Conservation (phyloP, 345 rosid species). For the Boechera stricta region DNA sequence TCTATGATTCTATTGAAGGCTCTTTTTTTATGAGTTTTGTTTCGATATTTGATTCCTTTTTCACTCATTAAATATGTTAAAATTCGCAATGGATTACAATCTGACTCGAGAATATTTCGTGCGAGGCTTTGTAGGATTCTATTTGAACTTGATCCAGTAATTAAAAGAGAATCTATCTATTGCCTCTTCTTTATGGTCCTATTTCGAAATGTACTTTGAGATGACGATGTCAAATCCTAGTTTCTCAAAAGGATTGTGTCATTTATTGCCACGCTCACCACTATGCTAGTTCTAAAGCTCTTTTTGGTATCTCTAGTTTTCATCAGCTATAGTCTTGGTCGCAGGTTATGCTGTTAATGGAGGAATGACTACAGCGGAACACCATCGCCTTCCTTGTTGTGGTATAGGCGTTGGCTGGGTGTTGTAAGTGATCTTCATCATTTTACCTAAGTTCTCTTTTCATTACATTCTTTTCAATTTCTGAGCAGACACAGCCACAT, state of each 20-base stretch:
- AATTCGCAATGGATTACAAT: neutral
- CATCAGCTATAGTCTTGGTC: neutral
- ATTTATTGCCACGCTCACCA: neutral
- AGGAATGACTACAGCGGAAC: neutral
- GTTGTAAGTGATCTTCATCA: constrained; percentile 33
- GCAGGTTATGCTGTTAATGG: constrained; percentile 40
- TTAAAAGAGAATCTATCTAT: neutral
- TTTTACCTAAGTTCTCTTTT: constrained; percentile 9
- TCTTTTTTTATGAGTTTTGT: neutral
- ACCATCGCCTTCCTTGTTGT: constrained; percentile 44
- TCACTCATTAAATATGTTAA: neutral
- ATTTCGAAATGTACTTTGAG: too few relatives aligned
- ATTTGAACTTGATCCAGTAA: neutral
- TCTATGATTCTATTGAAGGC: neutral
- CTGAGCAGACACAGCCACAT: constrained; percentile 4
- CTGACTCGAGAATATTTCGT: neutral
- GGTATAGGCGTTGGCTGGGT: constrained; percentile 45
- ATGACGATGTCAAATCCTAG: neutral
- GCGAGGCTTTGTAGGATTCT: constrained; percentile 5
- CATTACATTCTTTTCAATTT: constrained; percentile 5
- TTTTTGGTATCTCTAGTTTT: neutral
- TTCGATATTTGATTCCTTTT: constrained; percentile 9
- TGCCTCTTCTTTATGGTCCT: neutral
- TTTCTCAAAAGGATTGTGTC: constrained; percentile 5
- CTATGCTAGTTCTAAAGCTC: neutral